These are phyloP conservation scores for Chimonanthus salicifolius DNA, from an alignment of 164 flowering plant genomes.

Conservation along the genomic window DNA sequence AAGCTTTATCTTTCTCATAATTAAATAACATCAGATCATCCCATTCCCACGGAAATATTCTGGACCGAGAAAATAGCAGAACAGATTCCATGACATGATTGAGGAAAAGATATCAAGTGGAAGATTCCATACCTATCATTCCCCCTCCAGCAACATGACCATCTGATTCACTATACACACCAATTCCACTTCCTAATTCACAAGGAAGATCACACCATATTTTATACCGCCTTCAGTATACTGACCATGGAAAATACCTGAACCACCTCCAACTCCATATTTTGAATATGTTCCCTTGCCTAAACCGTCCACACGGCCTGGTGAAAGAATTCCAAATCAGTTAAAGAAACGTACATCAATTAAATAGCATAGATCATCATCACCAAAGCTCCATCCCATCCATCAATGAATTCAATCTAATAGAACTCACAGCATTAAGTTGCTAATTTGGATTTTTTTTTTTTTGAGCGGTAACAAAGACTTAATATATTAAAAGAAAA, in stretches of 20 bases:
- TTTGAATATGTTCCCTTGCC: slow-evolving; percentile 57
- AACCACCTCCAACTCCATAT: slow-evolving; percentile 76
- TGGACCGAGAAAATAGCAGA: background rate
- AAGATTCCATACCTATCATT: slow-evolving; percentile 61
- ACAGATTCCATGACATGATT: background rate
- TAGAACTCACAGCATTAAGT: no score
- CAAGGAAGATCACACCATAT: slow-evolving; percentile 89
- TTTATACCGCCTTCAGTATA: slow-evolving; percentile 65
- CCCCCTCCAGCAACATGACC: slow-evolving; percentile 83
- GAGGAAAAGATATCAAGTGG: background rate
- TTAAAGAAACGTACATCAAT: background rate
- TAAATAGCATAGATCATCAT: no score
- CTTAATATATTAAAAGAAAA: no score
- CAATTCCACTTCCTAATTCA: slow-evolving; percentile 93
- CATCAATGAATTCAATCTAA: no score
- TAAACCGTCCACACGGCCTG: slow-evolving; percentile 86
- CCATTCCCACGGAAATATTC: background rate
- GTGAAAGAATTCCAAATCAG: slow-evolving; percentile 3
- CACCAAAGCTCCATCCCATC: no score
- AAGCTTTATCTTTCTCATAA: background rate
- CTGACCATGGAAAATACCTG: slow-evolving; percentile 55
- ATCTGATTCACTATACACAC: slow-evolving; percentile 29
- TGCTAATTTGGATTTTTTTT: no score
- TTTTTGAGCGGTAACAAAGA: no score
- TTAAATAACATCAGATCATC: background rate